Percentiles rank a stretch among this genome's conserved stretches.
Conservation (phyloP, 495 filamentous ascomycete species). For the Penicillium samsonianum region DNA sequence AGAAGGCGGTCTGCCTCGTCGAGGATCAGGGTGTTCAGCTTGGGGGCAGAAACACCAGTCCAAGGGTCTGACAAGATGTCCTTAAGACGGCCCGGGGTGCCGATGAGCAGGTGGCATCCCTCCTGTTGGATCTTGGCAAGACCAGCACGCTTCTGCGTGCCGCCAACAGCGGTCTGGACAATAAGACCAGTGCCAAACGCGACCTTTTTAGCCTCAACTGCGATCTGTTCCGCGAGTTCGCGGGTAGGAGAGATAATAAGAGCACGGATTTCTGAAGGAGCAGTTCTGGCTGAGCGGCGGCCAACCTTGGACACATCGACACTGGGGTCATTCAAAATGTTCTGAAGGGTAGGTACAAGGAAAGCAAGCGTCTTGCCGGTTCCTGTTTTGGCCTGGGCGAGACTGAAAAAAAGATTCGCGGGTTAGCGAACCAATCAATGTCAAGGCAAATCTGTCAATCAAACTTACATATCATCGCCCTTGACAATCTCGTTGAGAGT, state of each 20-base stretch:
- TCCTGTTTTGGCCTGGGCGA: constrained; percentile 86
- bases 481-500: constrained; percentile 77
- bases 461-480: constrained; percentile 75
- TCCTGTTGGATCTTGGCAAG: constrained; percentile 62
- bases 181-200: constrained; percentile 63
- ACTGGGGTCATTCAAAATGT: constrained; percentile 61
- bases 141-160: constrained; percentile 68
- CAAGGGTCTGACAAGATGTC: constrained; percentile 75
- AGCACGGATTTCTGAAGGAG: constrained; percentile 71
- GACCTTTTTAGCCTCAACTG: constrained; percentile 75
- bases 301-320: constrained; percentile 37
- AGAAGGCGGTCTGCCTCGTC: constrained; percentile 94
- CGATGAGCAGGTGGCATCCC: constrained; percentile 89
- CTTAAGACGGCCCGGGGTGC: constrained; percentile 84
- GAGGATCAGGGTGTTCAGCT: constrained; percentile 76
- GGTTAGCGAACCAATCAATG: not conserved
- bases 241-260: constrained; percentile 93
- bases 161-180: constrained; percentile 87
- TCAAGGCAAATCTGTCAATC: not conserved
- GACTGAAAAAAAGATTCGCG: constrained; percentile 51
- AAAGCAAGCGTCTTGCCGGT: constrained; percentile 89
- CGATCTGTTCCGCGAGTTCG: constrained; percentile 94
- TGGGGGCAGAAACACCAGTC: constrained; percentile 68
- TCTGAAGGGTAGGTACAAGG: constrained; percentile 73
- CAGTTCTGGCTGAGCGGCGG: constrained; percentile 9